These are phyloP conservation scores for Salmacisia buchloeana DNA, from an alignment of 1,284 basidiomycete genomes.

Conservation along the genomic window DNA sequence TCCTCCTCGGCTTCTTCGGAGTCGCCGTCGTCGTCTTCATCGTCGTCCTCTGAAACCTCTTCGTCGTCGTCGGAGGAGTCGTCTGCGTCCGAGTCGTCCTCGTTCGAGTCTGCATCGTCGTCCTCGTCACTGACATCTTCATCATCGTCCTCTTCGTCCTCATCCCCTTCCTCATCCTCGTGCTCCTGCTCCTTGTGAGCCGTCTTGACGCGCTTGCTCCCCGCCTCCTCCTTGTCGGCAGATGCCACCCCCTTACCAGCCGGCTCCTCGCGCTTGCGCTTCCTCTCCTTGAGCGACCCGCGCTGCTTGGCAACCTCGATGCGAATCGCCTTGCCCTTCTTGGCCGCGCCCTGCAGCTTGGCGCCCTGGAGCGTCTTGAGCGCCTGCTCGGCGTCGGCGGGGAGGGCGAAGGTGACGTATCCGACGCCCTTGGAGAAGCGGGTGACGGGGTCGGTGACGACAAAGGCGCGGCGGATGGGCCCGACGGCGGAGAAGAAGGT, in stretches of 20 bases:
- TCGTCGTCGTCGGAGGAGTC: conserved; percentile 16
- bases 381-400: conserved; percentile 67
- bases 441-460: conserved; percentile 72
- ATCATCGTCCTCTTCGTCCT: conserved; percentile 9
- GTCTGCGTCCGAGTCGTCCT: conserved; percentile 14
- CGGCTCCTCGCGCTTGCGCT: conserved; percentile 9
- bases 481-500: conserved; percentile 93
- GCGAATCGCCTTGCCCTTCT: conserved; percentile 32
- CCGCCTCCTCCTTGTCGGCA: not conserved
- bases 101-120: conserved; percentile 58
- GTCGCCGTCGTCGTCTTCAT: conserved; percentile 51
- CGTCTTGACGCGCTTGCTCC: conserved; percentile 13
- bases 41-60: conserved; percentile 21
- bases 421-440: conserved; percentile 93
- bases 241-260: too few relatives aligned
- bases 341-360: conserved; percentile 39
- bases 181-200: conserved; percentile 2
- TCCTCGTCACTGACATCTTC: conserved; percentile 51
- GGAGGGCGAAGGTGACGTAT: conserved; percentile 86
- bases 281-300: conserved; percentile 25
- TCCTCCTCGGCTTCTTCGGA: conserved; percentile 52
- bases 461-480: conserved; percentile 86
- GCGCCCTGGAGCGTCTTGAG: conserved; percentile 38
- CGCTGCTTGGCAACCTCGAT: conserved; percentile 39
- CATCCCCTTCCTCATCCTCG: conserved; percentile 10